Base-by-base conservation (phyloP, 257 asterid species). In the Solanum commersonii region DNA sequence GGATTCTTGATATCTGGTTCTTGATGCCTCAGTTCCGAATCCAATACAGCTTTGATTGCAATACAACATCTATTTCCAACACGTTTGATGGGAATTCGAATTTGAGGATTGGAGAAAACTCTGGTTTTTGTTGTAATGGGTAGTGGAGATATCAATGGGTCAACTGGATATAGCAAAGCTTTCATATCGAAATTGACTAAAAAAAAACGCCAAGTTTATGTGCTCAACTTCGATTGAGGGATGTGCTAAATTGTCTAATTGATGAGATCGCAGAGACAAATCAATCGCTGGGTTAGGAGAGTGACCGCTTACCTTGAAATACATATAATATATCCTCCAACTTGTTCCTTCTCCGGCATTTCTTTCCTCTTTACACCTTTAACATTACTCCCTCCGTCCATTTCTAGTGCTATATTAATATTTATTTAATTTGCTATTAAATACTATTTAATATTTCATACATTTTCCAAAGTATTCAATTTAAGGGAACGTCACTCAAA, bases 1-100 rank as follows among this genome's bases (percentile, higher is more conserved):
- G 98, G 98, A 87, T 95, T 96, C 11, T 92, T 89, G n/a, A 76
- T 42, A 38, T 84, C 91, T 16, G 92, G 88, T 34, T 74, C 91
- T 49, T 65, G 56, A 34, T 49, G 59, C 82, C 89, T 87, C 60
- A 91, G 84, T 89, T 93, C 94, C 65, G 95, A 91, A 89, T 91
- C 88, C 59, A 91, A 90, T 81, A 92, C 90, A 16, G 93, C 92
- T 87, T 49, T 94, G 85, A 89, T 73, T 22, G 83, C 23, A 65
- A 46, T 71, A 35, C 14, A 52, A 86, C 84, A 49, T 18, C n/a
- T 88, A 52, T 13, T 79, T 84, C 87, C 90, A 16, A 79, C 65
- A 44, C 42, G 29, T 46, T 46, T 81, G 67, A 46, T 27, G 74
- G 83, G 37, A 56, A 86, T 88, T 29, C 87, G 85, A 56, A 68